phyloP scores from a whole-genome alignment of 495 filamentous ascomycete genomes.

The Neurospora africana region DNA sequence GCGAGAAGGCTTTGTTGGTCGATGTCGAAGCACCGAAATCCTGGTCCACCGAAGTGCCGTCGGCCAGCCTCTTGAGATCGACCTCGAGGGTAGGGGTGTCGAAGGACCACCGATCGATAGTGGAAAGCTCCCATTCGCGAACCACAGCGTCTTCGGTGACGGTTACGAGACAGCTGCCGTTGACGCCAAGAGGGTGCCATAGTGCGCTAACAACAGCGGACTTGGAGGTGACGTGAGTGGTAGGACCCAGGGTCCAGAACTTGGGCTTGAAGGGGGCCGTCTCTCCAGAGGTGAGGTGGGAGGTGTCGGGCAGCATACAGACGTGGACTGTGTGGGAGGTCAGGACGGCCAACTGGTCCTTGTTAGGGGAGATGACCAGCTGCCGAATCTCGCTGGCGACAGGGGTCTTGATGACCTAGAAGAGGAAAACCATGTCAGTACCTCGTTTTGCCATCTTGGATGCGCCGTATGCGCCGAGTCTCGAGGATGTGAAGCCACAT shows the following conservation, averaged over 20 bases:
- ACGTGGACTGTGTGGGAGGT: conserved; percentile 79
- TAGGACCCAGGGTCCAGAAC: conserved; percentile 76
- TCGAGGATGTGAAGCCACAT: conserved; percentile 12
- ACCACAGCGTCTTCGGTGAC: conserved; percentile 77
- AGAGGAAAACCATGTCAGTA: background rate
- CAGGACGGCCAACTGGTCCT: conserved; percentile 67
- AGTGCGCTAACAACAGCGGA: conserved; percentile 63
- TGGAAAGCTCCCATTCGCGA: conserved; percentile 76
- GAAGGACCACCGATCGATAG: conserved; percentile 71
- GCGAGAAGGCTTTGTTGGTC: conserved; percentile 69
- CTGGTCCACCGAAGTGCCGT: conserved; percentile 64
- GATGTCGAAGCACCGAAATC: conserved; percentile 62
- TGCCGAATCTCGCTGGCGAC: conserved; percentile 69
- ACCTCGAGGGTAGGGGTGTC: conserved; percentile 69
- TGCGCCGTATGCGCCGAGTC: background rate
- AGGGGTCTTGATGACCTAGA: conserved; percentile 57
- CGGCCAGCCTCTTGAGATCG: conserved; percentile 71
- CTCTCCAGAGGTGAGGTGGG: conserved; percentile 57
- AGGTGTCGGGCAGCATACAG: conserved; percentile 63
- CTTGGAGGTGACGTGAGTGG: conserved; percentile 75
- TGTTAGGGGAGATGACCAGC: conserved; percentile 68
- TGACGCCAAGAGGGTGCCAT: conserved; percentile 79
- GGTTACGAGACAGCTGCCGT: conserved; percentile 65
- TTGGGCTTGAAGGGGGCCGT: conserved; percentile 58
- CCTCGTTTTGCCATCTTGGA: background rate